Conservation (phyloP, 225 moss, liverwort and hornwort species). For the Polytrichum commune region DNA sequence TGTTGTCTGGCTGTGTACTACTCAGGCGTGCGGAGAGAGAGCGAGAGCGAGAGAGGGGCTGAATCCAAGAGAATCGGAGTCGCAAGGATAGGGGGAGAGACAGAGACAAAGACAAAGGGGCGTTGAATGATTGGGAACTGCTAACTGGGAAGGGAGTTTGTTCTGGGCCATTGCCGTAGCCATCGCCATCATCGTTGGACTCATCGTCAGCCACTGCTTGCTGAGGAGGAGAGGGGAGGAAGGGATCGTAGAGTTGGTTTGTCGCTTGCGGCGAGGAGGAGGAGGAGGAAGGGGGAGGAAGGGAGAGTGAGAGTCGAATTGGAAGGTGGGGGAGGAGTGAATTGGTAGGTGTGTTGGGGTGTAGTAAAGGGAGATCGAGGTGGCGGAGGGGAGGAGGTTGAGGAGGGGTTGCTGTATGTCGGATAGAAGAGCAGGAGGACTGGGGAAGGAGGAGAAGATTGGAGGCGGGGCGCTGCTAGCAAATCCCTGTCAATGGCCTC, state of each 20-base stretch:
- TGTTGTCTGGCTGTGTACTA: no score
- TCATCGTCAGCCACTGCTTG: no score
- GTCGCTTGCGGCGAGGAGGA: background rate
- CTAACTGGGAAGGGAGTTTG: no score
- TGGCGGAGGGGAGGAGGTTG: slow-evolving; percentile 23
- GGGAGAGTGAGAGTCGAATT: background rate
- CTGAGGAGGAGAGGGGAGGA: background rate
- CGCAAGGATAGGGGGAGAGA: no score
- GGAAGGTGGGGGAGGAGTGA: background rate
- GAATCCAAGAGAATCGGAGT: no score
- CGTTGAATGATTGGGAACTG: no score
- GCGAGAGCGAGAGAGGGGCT: no score
- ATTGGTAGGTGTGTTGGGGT: background rate
- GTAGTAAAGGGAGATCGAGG: background rate
- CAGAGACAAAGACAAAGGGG: no score
- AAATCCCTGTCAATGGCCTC: slow-evolving; percentile 99
- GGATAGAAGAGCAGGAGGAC: slow-evolving; percentile 81
- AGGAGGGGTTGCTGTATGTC: slow-evolving; percentile 91
- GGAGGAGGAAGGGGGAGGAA: background rate
- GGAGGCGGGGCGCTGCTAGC: slow-evolving; percentile 67
- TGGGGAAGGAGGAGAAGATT: slow-evolving; percentile 69
- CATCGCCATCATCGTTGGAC: no score
- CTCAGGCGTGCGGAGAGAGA: no score
- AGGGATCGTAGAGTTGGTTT: background rate
- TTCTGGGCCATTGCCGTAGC: no score